phyloP scores from a whole-genome alignment of 2,329 filamentous ascomycete species.

The Gremmenia infestans region DNA sequence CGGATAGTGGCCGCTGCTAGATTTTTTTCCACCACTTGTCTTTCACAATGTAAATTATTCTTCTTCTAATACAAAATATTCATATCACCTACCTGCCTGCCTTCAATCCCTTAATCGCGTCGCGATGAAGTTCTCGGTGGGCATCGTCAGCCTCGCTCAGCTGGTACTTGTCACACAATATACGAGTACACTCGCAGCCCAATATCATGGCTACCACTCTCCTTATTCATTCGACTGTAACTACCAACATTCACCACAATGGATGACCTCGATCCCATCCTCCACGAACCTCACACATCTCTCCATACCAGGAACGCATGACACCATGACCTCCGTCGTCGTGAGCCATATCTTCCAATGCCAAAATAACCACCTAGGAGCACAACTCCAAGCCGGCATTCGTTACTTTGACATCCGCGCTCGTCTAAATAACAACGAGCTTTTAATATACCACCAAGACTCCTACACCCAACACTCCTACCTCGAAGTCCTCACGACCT shows the following conservation, averaged over 20 bases:
- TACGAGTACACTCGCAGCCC: neutral
- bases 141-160: constrained; percentile 1
- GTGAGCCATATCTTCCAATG: constrained; percentile 32
- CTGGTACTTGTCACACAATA: neutral
- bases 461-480: constrained; percentile 43
- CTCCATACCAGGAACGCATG: constrained; percentile 40
- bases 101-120: too few relatives aligned
- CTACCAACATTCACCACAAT: constrained; percentile 31
- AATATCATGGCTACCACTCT: constrained; percentile 32
- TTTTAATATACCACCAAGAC: constrained; percentile 45
- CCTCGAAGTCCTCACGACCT: constrained; percentile 38
- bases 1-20: too few relatives aligned
- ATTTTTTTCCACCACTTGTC: too few relatives aligned
- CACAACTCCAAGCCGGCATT: constrained; percentile 43
- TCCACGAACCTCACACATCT: constrained; percentile 38
- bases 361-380: constrained; percentile 42
- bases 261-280: constrained; percentile 43
- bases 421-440: constrained; percentile 36
- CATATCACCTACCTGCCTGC: too few relatives aligned
- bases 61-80: too few relatives aligned
- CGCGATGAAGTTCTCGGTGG: neutral
- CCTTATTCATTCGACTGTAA: constrained; percentile 41
- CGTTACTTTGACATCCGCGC: constrained; percentile 47
- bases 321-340: too few relatives aligned
- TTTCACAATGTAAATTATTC: too few relatives aligned